These are phyloP conservation scores for Dalbergia cultrata DNA, from an alignment of 306 rosid species.

Conservation along the genomic window DNA sequence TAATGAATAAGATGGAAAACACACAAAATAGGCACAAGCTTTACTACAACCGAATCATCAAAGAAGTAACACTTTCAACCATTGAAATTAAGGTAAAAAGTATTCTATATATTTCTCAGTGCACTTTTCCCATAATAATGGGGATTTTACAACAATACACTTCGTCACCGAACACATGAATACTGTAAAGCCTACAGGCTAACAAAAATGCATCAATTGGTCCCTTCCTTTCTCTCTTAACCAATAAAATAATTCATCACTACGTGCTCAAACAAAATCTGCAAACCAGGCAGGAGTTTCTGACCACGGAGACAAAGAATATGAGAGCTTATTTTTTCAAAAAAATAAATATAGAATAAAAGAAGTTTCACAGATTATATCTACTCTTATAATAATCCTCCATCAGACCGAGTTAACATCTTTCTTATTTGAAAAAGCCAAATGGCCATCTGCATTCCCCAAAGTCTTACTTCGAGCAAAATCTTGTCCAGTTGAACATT, in stretches of 20 bases:
- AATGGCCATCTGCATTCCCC: constrained; percentile 74
- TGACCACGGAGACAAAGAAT: constrained; percentile 65
- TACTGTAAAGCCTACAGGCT: background rate
- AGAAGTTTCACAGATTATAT: constrained; percentile 24
- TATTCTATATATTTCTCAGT: constrained; percentile 28
- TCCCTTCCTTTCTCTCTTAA: constrained; percentile 18
- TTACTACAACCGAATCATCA: background rate
- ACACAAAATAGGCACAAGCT: background rate
- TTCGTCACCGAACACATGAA: constrained; percentile 28
- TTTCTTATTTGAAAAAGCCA: constrained; percentile 78
- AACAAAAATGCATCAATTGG: constrained; percentile 9
- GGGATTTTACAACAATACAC: constrained; percentile 48
- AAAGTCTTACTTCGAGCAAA: constrained; percentile 73
- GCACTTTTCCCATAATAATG: constrained; percentile 33
- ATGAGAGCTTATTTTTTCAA: constrained; percentile 41
- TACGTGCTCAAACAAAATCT: constrained; percentile 46
- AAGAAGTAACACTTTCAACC: constrained; percentile 23
- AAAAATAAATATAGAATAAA: constrained; percentile 35
- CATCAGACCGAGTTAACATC: constrained; percentile 59
- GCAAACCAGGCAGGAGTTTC: constrained; percentile 37
- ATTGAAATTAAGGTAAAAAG: constrained; percentile 3
- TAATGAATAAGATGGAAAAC: no score
- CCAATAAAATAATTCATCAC: constrained; percentile 34
- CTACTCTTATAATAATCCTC: constrained; percentile 30
- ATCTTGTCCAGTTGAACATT: constrained; percentile 65